Evolutionary conservation across 495 filamentous ascomycete species (phyloP), one percentile per base, ranked within the genome.

Genomic region (Talaromyces liani): DNA sequence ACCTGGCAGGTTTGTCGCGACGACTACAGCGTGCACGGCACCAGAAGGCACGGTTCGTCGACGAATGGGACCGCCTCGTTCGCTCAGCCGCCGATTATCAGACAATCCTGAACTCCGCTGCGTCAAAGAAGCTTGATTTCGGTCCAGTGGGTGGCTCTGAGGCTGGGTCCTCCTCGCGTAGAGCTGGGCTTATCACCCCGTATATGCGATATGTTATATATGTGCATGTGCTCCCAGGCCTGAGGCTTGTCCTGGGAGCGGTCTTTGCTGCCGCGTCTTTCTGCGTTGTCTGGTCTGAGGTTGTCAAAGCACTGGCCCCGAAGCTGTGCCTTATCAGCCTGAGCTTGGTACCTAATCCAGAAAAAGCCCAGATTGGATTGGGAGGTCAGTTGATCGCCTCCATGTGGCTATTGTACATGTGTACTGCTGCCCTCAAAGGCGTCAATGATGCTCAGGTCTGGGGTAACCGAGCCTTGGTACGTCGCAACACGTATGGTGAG

Each of bases 371-470:
- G 27, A 82, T 97, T 67, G 89, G 90, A 12, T 89, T 97, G 66
- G 87, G 87, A 9, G 90, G 91, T 34, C 94, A 98, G 71, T 72
- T 90, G 55, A 89, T 90, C 57, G 88, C 93, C 9, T 88, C 91
- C 9, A 76, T 86, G 33, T 98, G 94, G 94, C 87, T 98, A 67
- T 74, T 92, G 27, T 98, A 97, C 78, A 97, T 98, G 93, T 89
- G 85, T 71, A 80, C 87, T 47, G 90, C 90, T 39, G 91, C 93
- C 6, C 84, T 98, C 51, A 88, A 86, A 62, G 91, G 91, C 39
- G 85, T 98, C 65, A 88, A 85, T 47, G 90, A 93, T 67, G 91
- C 93, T 68, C 93, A 93, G 69, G 90, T 97, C 31, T 98, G 94
- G 94, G 88, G 94, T 60, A 93, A 93, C 57, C 85, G 94, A 25